Evolutionary conservation across 257 asterid species (phyloP), one percentile per base, ranked within the genome.

Genomic region (Eucommia ulmoides): DNA sequence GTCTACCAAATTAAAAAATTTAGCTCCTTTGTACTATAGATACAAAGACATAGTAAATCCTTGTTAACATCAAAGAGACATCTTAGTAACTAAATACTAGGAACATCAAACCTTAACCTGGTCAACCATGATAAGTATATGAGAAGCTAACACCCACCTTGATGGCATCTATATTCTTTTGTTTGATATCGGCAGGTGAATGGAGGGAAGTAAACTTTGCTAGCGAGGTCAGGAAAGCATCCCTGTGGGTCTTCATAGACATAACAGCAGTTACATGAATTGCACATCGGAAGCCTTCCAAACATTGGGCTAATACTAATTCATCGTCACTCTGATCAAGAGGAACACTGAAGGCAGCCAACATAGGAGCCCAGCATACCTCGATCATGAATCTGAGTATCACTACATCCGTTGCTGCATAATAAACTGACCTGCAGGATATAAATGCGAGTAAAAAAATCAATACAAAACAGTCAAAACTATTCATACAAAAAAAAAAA

Each of bases 271-370:
- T 86, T 56, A 91, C 99, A 75, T 77, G 96, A 69, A 91, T 75
- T 45, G 94, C 99, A 69, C 71, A 52, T 42, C 73, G 88, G 61
- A 86, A 81, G 56, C 99, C 99, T 62, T 86, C 94, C 66, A 91
- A 72, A 69, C 99, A 91, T 41, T 77, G 85, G 51, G 81, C 69
- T 68, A 81, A 70, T 23, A 86, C 78, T 58, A 73, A 57, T 49
- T 82, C 93, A 33, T 91, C 97, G 20, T 81, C 99, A 65, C 89
- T 83, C 71, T 70, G 93, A 62, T 91, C 99, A 56, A 91, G 93
- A 53, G 99, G 99, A 70, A 91, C 99, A 56, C 99, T 91, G 66
- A 91, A 86, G 54, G 99, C 99, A 65, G 99, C 99, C 74, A 91
- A 79, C 95, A 87, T 87, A 0, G 99, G 99, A 33, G 99, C 99